These are phyloP conservation scores for Moniliella sp. DNA, from an alignment of 1,284 basidiomycete genomes.

Conservation along the genomic window DNA sequence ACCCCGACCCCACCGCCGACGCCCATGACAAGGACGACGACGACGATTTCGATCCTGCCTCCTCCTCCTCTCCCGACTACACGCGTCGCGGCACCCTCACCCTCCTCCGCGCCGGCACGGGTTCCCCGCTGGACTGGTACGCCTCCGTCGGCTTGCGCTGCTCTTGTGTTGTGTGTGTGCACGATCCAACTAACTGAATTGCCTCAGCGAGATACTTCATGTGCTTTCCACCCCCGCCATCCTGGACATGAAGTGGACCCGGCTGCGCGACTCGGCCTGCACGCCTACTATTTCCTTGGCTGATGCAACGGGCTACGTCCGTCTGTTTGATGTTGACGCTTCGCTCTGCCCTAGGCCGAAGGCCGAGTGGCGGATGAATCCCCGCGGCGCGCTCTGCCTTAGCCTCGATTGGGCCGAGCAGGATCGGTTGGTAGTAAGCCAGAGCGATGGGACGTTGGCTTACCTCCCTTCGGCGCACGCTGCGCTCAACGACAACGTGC, in stretches of 20 bases:
- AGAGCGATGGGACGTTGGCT: slow-evolving; percentile 25
- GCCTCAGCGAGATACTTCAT: slow-evolving; percentile 1
- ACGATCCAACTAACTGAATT: no score
- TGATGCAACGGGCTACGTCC: background rate
- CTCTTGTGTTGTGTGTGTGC: no score
- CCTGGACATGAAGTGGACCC: slow-evolving; percentile 29
- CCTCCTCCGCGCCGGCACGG: slow-evolving; percentile 4
- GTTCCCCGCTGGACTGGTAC: slow-evolving; percentile 1
- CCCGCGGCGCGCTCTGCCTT: slow-evolving; percentile 15
- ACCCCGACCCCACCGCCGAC: no score
- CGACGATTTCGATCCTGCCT: slow-evolving; percentile 1
- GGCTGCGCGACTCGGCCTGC: background rate
- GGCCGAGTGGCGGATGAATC: slow-evolving; percentile 9
- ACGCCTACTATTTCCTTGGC: background rate
- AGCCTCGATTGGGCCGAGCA: slow-evolving; percentile 23
- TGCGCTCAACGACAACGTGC: background rate
- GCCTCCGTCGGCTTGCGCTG: background rate
- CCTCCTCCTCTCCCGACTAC: slow-evolving; percentile 9
- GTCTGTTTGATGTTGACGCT: background rate
- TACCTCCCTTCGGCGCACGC: slow-evolving; percentile 8
- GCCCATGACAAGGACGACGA: no score
- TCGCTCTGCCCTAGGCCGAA: background rate
- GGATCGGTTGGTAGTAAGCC: slow-evolving; percentile 14
- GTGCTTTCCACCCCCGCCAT: slow-evolving; percentile 14
- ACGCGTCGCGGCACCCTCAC: slow-evolving; percentile 15